These are phyloP conservation scores for Aplosporella prunicola DNA, from an alignment of 2,329 filamentous ascomycete genomes.

Conservation along the genomic window DNA sequence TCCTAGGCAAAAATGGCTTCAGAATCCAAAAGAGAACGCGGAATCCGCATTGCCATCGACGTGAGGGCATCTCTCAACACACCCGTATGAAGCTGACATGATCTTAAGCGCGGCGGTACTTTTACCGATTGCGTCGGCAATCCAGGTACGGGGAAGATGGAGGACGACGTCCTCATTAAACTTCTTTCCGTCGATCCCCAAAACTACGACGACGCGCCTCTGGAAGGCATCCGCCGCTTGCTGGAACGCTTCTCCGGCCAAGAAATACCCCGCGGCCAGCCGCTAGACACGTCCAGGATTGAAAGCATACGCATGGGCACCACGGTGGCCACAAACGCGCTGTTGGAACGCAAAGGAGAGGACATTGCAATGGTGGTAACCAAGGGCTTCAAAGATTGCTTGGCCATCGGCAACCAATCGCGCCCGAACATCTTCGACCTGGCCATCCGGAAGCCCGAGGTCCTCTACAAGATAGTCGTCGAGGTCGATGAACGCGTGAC, in stretches of 20 bases:
- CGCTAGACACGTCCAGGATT: conserved; percentile 72
- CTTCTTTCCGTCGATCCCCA: conserved; percentile 80
- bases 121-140: conserved; percentile 92
- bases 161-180: conserved; percentile 75
- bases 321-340: conserved; percentile 84
- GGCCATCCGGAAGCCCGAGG: conserved; percentile 76
- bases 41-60: conserved; percentile 65
- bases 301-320: conserved; percentile 94
- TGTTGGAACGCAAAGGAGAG: conserved; percentile 85
- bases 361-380: conserved; percentile 81
- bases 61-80: conserved; percentile 16
- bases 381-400: conserved; percentile 76
- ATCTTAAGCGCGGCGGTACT: conserved; percentile 62
- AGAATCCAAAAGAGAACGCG: conserved; percentile 32
- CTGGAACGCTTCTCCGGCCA: conserved; percentile 65
- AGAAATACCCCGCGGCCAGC: conserved; percentile 69
- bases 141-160: conserved; percentile 55
- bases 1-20: conserved; percentile 2
- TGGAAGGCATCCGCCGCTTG: conserved; percentile 82
- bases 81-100: conserved; percentile 10
- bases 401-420: conserved; percentile 84
- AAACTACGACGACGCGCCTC: conserved; percentile 83
- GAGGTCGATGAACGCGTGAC: conserved; percentile 88
- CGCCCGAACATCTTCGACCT: conserved; percentile 86
- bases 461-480: conserved; percentile 75